Conservation (phyloP, 2,329 filamentous ascomycete species). For the Aspergillus sclerotialis region DNA sequence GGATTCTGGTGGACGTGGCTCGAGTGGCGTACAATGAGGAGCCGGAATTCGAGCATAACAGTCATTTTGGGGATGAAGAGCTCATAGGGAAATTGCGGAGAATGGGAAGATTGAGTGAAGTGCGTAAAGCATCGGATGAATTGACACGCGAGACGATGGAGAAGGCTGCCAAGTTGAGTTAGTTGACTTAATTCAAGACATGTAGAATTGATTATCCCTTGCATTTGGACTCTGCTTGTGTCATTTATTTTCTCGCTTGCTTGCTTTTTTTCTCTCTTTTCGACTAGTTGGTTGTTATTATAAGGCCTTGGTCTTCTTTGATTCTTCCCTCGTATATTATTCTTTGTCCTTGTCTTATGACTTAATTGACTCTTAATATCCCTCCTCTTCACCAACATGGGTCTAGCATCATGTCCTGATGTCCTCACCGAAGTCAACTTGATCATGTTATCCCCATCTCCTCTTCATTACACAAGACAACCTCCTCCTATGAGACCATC, state of each 20-base stretch:
- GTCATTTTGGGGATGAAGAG: slow-evolving; percentile 58
- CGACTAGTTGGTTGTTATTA: not conserved
- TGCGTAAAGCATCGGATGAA: slow-evolving; percentile 45
- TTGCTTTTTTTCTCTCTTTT: not conserved
- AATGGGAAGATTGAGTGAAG: slow-evolving; percentile 50
- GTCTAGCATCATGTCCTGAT: not conserved
- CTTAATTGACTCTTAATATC: not conserved
- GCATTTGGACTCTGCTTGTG: too few species aligned
- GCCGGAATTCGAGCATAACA: slow-evolving; percentile 74
- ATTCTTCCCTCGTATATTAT: too few species aligned
- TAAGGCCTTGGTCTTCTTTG: too few species aligned
- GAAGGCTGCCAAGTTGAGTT: slow-evolving; percentile 43
- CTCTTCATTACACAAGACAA: slow-evolving; percentile 13
- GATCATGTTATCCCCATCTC: slow-evolving; percentile 18
- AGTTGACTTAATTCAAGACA: slow-evolving; percentile 3
- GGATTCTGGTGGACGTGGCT: slow-evolving; percentile 82
- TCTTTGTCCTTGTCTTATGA: not conserved
- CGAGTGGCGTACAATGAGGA: slow-evolving; percentile 73
- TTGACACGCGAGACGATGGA: slow-evolving; percentile 46
- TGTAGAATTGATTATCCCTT: too few species aligned
- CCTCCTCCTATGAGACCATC: slow-evolving; percentile 28
- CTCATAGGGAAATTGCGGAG: slow-evolving; percentile 53
- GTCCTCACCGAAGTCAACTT: not conserved
- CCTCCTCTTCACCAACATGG: not conserved
- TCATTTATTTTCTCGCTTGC: not conserved